Conservation (phyloP, 805 yeast species). For the Metschnikowia sp. region DNA sequence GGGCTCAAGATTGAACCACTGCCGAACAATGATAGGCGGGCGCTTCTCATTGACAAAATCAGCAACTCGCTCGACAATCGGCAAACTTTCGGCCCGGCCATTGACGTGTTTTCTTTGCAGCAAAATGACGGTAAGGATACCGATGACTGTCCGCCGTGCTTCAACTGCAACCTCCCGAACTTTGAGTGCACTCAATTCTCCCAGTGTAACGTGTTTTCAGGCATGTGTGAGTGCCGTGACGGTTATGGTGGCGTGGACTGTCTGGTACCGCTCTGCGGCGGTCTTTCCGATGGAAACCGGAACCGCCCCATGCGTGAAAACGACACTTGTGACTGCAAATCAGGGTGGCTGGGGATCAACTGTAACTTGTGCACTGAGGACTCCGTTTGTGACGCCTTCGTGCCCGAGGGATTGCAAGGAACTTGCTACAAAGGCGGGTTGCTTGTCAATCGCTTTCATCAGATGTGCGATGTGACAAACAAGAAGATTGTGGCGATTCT, state of each 20-base stretch:
- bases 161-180: constrained; percentile 90
- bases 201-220: constrained; percentile 81
- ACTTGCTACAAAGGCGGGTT: constrained; percentile 87
- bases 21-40: not conserved
- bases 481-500: constrained; percentile 78
- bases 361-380: constrained; percentile 83
- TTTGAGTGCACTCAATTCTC: constrained; percentile 90
- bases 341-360: constrained; percentile 93
- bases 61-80: not conserved
- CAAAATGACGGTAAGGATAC: not conserved
- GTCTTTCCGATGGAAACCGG: constrained; percentile 58
- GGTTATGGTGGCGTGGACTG: constrained; percentile 97
- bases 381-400: constrained; percentile 73
- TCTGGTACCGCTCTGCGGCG: constrained; percentile 82
- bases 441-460: constrained; percentile 74
- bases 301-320: constrained; percentile 62
- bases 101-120: not conserved
- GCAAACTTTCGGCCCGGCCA: constrained; percentile 5
- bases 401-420: constrained; percentile 83
- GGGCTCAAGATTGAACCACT: not conserved
- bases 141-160: constrained; percentile 74
- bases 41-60: constrained; percentile 6
- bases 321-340: constrained; percentile 63
- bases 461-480: constrained; percentile 93
- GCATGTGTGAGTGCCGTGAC: constrained; percentile 85